Evolutionary conservation across 192 early-diverging fungal species (phyloP).

Genomic region (Endogone sp.): DNA sequence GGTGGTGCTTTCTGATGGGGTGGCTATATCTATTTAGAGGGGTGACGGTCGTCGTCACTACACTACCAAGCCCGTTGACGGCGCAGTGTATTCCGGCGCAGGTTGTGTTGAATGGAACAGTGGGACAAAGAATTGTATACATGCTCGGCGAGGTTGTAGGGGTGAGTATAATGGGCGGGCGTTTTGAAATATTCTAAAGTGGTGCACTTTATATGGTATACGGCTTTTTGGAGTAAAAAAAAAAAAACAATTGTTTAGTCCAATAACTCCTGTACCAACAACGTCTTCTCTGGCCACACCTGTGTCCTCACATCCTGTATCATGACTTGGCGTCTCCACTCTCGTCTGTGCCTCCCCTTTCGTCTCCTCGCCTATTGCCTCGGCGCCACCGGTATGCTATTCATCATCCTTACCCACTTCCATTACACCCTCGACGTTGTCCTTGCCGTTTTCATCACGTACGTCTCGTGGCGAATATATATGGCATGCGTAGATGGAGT

Average conservation of each 20-base stretch:
- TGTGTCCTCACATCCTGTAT: constrained; percentile 47
- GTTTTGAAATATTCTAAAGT: constrained; percentile 32
- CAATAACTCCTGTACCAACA: constrained; percentile 56
- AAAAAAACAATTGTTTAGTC: no score
- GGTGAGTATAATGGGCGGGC: not conserved
- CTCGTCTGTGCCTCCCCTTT: constrained; percentile 38
- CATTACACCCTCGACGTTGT: constrained; percentile 64
- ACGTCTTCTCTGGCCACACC: constrained; percentile 64
- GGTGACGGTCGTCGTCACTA: constrained; percentile 52
- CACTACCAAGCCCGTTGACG: constrained; percentile 43
- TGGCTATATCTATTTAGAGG: constrained; percentile 51
- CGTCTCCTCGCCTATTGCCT: constrained; percentile 34
- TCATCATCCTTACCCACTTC: constrained; percentile 49
- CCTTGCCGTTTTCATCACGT: constrained; percentile 26
- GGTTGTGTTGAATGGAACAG: constrained; percentile 30
- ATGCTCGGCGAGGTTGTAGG: not conserved
- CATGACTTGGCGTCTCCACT: constrained; percentile 50
- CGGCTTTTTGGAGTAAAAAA: no score
- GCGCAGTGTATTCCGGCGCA: constrained; percentile 29
- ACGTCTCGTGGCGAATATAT: not conserved
- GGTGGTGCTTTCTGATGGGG: constrained; percentile 49
- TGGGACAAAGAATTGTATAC: constrained; percentile 3
- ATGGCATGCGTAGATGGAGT: not conserved
- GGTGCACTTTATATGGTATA: constrained; percentile 45
- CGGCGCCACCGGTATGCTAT: constrained; percentile 34